Evolutionary conservation across 2,329 filamentous ascomycete species (phyloP).

Genomic region (Exophiala oligosperma): DNA sequence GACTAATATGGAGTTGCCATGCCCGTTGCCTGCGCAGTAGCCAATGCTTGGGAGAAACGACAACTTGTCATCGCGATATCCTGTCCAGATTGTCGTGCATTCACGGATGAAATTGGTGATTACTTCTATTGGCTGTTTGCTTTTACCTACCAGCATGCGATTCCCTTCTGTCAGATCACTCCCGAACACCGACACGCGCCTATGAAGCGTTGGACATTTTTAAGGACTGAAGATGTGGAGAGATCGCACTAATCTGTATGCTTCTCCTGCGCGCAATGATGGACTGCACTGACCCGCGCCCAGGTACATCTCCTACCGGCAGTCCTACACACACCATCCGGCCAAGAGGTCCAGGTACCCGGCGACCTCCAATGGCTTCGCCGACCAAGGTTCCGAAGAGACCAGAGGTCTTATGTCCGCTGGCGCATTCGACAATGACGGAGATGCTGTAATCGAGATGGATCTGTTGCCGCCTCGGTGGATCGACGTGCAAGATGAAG

Average conservation of each 20-base stretch:
- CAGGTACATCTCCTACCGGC: slow-evolving; percentile 98
- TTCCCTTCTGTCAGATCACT: not conserved
- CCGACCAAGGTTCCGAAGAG: slow-evolving; percentile 64
- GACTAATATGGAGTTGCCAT: no score
- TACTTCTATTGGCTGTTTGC: not conserved
- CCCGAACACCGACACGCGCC: slow-evolving; percentile 5
- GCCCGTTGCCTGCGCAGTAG: slow-evolving; percentile 3
- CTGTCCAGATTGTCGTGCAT: not conserved
- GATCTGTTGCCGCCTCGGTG: slow-evolving; percentile 91
- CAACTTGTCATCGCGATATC: slow-evolving; percentile 1
- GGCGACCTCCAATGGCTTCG: slow-evolving; percentile 59
- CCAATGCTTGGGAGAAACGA: not conserved
- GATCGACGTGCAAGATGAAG: slow-evolving; percentile 93
- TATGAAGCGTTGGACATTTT: slow-evolving; percentile 17
- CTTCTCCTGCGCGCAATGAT: slow-evolving; percentile 10
- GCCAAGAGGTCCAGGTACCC: slow-evolving; percentile 76
- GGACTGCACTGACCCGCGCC: slow-evolving; percentile 33
- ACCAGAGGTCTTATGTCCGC: slow-evolving; percentile 81
- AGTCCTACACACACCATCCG: slow-evolving; percentile 95
- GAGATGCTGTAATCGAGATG: slow-evolving; percentile 97
- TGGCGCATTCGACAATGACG: slow-evolving; percentile 77
- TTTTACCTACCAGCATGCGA: slow-evolving; percentile 15
- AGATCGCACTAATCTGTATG: slow-evolving; percentile 96
- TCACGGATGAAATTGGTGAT: not conserved
- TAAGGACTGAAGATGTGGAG: slow-evolving; percentile 81